Base-by-base conservation (phyloP, 2,329 filamentous ascomycete species). In the Hysterium pulicare region DNA sequence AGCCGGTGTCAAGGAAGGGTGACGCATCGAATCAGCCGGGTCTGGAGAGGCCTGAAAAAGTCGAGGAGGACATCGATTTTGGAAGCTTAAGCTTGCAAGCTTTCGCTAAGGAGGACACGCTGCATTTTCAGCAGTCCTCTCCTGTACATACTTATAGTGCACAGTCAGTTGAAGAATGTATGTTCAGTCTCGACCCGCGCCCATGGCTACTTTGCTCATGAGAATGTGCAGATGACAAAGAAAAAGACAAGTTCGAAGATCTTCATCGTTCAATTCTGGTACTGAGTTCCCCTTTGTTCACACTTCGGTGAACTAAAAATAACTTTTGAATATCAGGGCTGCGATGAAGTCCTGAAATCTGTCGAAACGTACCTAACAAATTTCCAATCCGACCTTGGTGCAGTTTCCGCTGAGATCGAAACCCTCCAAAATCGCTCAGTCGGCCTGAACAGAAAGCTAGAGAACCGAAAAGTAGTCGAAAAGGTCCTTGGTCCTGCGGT, bases 401-500 rank as follows among this genome's bases (percentile, higher is more conserved):
- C 83, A 11, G 93, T 98, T 10, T 96, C 93, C 1, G 85, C 90
- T 5, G 93, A 98, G 63, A 98, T 98, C 39, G 93, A 98, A 68
- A 90, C 84, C 2, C 71, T 98, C 31, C 93, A 98, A 69, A 83
- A 85, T 39, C 82, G 93, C 35, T 98, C 93, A 0, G 79, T 84
- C 9, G 82, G 85, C 6, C 70, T 98, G 45, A 96, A 89, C 55
- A 82, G 87, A 26, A 84, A 90, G 57, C 73, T 98, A 22, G 86
- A 95, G 52, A 96, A 96, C 59, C 80, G 94, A 26, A 90, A 86
- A 62, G 83, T 86, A 13, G 88, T 97, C 4, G 93, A 97, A 68
- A 90, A 87, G 65, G 77, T 89, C 1, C 73, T 98, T 21, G 89
- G 86, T 0, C 90, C 93, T 0, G 79, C 94, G 21, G 87, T 98